Conservation (phyloP, 805 yeast genomes). For the Tetrapisispora taiwanensis region DNA sequence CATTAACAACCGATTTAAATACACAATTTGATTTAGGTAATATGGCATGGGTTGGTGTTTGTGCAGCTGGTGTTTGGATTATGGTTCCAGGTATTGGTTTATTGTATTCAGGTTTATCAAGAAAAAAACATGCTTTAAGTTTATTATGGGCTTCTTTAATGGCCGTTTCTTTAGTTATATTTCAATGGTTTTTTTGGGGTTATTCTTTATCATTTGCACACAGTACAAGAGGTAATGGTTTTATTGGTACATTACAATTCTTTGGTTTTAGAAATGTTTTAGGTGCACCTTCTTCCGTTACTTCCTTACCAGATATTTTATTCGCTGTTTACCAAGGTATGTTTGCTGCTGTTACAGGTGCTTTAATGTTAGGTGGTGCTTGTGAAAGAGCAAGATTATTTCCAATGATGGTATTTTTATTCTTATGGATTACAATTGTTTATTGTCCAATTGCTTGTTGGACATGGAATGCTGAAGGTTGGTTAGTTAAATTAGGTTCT, state of each 20-base stretch:
- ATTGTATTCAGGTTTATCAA: slow-evolving; percentile 82
- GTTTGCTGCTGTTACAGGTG: slow-evolving; percentile 92
- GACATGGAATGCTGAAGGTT: slow-evolving; percentile 94
- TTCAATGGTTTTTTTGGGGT: slow-evolving; percentile 99
- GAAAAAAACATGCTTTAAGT: slow-evolving; percentile 93
- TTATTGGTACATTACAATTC: slow-evolving; percentile 73
- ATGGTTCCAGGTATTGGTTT: slow-evolving; percentile 96
- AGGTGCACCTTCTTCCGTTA: slow-evolving; percentile 64
- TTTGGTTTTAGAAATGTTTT: slow-evolving; percentile 74
- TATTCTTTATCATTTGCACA: slow-evolving; percentile 81
- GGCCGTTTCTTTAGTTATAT: slow-evolving; percentile 71
- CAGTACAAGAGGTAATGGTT: slow-evolving; percentile 46
- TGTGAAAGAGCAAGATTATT: slow-evolving; percentile 94
- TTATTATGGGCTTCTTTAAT: slow-evolving; percentile 88
- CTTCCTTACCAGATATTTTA: slow-evolving; percentile 77
- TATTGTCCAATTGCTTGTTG: slow-evolving; percentile 94
- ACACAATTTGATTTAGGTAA: slow-evolving; percentile 60
- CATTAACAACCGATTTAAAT: slow-evolving; percentile 63
- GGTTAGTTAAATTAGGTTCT: slow-evolving; percentile 76
- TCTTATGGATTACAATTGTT: slow-evolving; percentile 89
- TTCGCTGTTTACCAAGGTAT: slow-evolving; percentile 90
- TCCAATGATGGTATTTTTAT: slow-evolving; percentile 92
- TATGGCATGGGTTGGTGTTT: slow-evolving; percentile 75
- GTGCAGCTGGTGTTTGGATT: slow-evolving; percentile 81
- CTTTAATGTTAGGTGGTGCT: slow-evolving; percentile 94